These are phyloP conservation scores for Aspergillus sparsus DNA, from an alignment of 495 filamentous ascomycete species.

Conservation along the genomic window DNA sequence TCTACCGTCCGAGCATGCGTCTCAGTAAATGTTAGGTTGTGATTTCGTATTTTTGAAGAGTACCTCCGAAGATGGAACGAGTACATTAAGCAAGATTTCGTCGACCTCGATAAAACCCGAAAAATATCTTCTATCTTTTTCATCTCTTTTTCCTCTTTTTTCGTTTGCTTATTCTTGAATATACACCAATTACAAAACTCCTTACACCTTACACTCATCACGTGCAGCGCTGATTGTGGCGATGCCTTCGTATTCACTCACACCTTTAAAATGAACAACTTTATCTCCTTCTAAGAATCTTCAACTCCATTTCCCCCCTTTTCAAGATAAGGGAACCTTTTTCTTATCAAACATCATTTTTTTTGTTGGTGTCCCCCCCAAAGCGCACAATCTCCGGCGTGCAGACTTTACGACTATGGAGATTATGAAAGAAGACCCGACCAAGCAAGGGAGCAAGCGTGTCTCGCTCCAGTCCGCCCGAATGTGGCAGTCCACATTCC, in stretches of 20 bases:
- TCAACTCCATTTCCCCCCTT: not conserved
- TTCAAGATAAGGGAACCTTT: not conserved
- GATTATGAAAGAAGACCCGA: not conserved
- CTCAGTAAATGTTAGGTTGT: too few relatives aligned
- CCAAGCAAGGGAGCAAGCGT: not conserved
- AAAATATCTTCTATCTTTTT: too few relatives aligned
- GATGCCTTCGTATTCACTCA: slow-evolving; percentile 1
- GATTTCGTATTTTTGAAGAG: too few relatives aligned
- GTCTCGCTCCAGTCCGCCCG: not conserved
- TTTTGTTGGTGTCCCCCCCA: too few relatives aligned
- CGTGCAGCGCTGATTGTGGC: not conserved
- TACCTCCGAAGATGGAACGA: too few relatives aligned
- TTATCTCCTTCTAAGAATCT: not conserved
- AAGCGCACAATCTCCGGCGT: too few relatives aligned
- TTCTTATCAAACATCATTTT: not conserved
- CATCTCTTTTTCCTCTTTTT: too few relatives aligned
- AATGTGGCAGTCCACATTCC: slow-evolving; percentile 30
- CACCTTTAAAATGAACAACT: not conserved
- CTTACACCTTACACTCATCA: not conserved
- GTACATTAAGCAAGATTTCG: too few relatives aligned
- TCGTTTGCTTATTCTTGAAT: too few relatives aligned
- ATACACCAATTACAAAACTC: too few relatives aligned
- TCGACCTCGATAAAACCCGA: too few relatives aligned
- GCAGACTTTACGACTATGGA: not conserved
- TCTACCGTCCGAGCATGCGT: too few relatives aligned